Evolutionary conservation across 352 stramenopile species (phyloP), one percentile per base, ranked within the genome.

Genomic region (Albugo candida): DNA sequence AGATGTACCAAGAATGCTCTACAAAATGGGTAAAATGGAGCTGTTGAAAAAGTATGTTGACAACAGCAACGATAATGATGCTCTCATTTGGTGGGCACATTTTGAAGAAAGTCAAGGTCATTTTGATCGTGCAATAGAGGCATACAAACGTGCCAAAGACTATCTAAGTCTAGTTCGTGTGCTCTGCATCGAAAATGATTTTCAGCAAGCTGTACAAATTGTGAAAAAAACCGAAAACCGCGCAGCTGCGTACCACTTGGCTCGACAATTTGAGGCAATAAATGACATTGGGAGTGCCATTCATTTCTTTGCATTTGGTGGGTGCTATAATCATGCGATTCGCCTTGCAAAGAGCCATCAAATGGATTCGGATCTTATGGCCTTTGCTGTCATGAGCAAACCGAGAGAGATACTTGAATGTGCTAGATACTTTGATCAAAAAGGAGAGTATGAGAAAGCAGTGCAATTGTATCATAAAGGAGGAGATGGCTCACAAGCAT

Each of bases 301-400:
- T 14, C 71, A 87, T 47, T 96, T 95, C 49, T 97, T 92, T 54
- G 81, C 73, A 0, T 67, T 63, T 12, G 83, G 79, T 12, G 73
- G 76, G 4, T 86, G 85, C 48, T 96, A 95, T 65, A 93, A 94
- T 51, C 88, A 97, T 56, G 88, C 91, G 1, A 95, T 97, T 48
- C 77, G 88, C 5, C 56, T 97, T 17, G 84, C 86, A 0, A 94
- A 92, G 47, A 70, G 91, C 38, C 65, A 94, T 53, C 65, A 76
- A 16, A 64, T 95, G 53, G 89, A 97, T 53, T 59, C 66, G 0
- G 86, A 97, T 38, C 68, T 95, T 51, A 87, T 97, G 69, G 76
- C 69, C 27, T 95, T 93, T 40, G 87, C 89, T 2, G 64, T 97
- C 3, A 83, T 94, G 63, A 92, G 73, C 49, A 80, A 80, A 27